phyloP scores from a whole-genome alignment of 495 filamentous ascomycete genomes.

The Haplographium delicatum region DNA sequence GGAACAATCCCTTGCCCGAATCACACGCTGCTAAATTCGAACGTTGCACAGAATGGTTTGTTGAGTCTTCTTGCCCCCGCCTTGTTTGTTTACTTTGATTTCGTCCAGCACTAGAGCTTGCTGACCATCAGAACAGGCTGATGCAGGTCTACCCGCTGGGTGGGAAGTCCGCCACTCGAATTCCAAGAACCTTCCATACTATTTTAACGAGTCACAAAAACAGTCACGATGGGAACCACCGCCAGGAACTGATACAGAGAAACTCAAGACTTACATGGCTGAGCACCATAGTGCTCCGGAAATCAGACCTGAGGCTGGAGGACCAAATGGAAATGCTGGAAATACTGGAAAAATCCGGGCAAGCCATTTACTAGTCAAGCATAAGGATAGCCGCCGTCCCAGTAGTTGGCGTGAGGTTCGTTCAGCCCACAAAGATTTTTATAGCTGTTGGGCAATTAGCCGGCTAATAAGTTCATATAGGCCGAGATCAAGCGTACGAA shows the following conservation, averaged over 20 bases:
- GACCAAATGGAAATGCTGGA: constrained; percentile 40
- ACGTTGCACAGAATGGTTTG: constrained; percentile 16
- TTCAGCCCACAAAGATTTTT: background rate
- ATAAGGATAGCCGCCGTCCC: constrained; percentile 76
- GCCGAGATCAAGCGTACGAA: constrained; percentile 81
- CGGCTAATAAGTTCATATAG: constrained; percentile 24
- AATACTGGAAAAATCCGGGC: constrained; percentile 84
- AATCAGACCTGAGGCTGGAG: constrained; percentile 37
- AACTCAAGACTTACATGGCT: constrained; percentile 90
- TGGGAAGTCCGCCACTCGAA: constrained; percentile 97
- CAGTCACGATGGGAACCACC: constrained; percentile 95
- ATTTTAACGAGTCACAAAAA: constrained; percentile 80
- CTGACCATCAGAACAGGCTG: constrained; percentile 38
- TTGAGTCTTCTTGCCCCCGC: no score
- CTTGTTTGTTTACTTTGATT: constrained; percentile 8
- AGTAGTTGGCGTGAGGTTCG: constrained; percentile 80
- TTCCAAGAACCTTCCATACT: constrained; percentile 97
- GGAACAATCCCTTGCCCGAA: background rate
- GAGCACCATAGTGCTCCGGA: constrained; percentile 62
- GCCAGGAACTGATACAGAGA: constrained; percentile 75
- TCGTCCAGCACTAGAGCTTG: constrained; percentile 9
- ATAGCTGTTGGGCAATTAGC: background rate
- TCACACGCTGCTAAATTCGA: background rate
- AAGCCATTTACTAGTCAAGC: constrained; percentile 90
- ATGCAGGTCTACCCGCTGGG: constrained; percentile 74